Conservation (phyloP, 2,329 filamentous ascomycete genomes). For the Trichothecium roseum region DNA sequence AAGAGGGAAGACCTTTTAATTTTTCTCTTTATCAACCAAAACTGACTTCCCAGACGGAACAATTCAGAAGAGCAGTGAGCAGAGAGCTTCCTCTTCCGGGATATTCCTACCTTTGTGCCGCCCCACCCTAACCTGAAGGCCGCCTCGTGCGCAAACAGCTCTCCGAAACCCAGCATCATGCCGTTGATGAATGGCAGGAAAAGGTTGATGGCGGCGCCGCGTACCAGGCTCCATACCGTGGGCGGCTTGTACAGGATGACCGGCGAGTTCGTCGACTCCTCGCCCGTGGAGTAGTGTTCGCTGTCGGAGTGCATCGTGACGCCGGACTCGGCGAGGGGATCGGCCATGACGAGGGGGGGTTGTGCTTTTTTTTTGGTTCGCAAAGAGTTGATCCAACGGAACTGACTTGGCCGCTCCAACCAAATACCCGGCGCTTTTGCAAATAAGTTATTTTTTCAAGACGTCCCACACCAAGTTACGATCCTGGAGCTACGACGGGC, state of each 20-base stretch:
- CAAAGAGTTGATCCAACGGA: no score
- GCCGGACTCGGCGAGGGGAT: constrained; percentile 59
- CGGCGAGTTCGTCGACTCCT: constrained; percentile 52
- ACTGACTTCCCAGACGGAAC: neutral
- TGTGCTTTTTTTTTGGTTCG: no score
- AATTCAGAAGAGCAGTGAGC: neutral
- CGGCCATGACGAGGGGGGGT: constrained; percentile 35
- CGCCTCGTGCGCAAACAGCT: constrained; percentile 91
- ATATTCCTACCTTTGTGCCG: constrained; percentile 67
- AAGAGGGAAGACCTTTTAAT: constrained; percentile 42
- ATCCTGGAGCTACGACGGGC: no score
- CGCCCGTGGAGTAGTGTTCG: constrained; percentile 65
- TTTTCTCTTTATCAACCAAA: no score
- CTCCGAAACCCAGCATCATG: constrained; percentile 95
- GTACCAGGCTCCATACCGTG: constrained; percentile 73
- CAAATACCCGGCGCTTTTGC: no score
- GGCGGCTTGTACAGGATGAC: constrained; percentile 84
- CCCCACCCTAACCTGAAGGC: constrained; percentile 91
- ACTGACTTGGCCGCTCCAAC: no score
- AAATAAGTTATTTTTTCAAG: no score
- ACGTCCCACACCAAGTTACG: no score
- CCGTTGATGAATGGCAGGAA: constrained; percentile 92
- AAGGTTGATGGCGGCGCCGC: constrained; percentile 92
- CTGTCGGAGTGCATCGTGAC: constrained; percentile 74
- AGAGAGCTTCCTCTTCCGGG: neutral